Conservation (phyloP, 2,329 filamentous ascomycete species). For the Fusarium sp. region DNA sequence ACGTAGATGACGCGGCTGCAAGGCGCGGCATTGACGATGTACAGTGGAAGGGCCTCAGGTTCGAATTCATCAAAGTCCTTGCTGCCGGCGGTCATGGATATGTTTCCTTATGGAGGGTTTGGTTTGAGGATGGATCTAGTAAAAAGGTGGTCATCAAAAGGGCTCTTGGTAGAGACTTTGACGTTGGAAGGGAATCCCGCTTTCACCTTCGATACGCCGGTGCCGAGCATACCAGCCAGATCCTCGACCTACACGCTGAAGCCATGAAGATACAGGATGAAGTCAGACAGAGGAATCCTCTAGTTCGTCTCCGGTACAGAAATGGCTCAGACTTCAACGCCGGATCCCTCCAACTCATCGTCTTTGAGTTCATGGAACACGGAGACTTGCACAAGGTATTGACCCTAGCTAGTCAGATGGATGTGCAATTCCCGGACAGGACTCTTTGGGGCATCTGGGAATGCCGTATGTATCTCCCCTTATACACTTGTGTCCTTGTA, state of each 20-base stretch:
- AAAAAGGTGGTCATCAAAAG: slow-evolving; percentile 46
- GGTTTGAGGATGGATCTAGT: slow-evolving; percentile 34
- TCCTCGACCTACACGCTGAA: slow-evolving; percentile 36
- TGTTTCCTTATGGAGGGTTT: slow-evolving; percentile 39
- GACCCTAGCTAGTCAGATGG: not conserved
- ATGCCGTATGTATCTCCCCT: slow-evolving; percentile 39
- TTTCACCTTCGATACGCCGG: slow-evolving; percentile 46
- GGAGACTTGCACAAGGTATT: slow-evolving; percentile 41
- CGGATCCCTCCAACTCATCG: slow-evolving; percentile 16
- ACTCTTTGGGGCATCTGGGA: slow-evolving; percentile 48
- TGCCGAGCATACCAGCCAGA: slow-evolving; percentile 45
- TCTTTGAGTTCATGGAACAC: slow-evolving; percentile 44
- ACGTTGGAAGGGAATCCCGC: slow-evolving; percentile 21
- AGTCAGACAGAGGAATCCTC: slow-evolving; percentile 7
- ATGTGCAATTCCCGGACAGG: slow-evolving; percentile 24
- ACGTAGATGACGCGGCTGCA: not conserved
- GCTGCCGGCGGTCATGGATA: slow-evolving; percentile 45
- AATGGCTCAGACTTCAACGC: slow-evolving; percentile 7
- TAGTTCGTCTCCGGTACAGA: not conserved
- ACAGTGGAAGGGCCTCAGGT: slow-evolving; percentile 33
- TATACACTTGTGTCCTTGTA: not conserved
- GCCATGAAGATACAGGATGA: slow-evolving; percentile 13
- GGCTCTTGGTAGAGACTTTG: not conserved
- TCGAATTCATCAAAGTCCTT: slow-evolving; percentile 44
- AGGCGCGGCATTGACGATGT: not conserved